Base-by-base conservation (phyloP, 257 asterid species). In the Gardenia jasminoides region DNA sequence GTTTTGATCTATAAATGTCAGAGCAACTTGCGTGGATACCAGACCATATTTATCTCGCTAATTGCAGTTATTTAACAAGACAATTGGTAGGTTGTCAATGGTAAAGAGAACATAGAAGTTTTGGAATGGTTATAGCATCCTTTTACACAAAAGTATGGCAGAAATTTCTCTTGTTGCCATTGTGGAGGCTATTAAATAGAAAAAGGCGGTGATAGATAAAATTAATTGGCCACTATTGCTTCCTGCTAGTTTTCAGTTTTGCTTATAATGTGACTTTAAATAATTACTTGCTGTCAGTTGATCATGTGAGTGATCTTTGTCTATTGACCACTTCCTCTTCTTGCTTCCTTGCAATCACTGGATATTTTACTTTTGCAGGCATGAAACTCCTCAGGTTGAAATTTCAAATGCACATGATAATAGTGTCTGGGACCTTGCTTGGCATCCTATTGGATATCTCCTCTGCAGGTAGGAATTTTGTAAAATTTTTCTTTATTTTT, bases 401-500 rank as follows among this genome's bases (percentile, higher is more conserved):
- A 91, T 96, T 70, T 83, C 88, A 77, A 93, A 88, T 84, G 99
- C 96, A 62, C 99, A 96, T 85, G 99, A 96, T 81, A 93, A 86
- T 84, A 91, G 99, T 83, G 98, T 96, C 28, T 96, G 97, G 94
- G 99, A 92, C 83, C 98, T 96, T 78, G 96, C 99, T 44, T 96
- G 99, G 99, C 99, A 96, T 90, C 99, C 99, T 43, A 93, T 90
- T 44, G 99, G 99, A 56, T 91, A 94, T 85, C 90, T 94, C 73
- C 97, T 94, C 76, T 91, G 98, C 98, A 94, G 99, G 99, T 94
- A 80, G 31, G 64, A 56, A 33, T 76, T 15, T 62, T 64, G 70
- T 10, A 41, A 28, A 43, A 11, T 3, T 28, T 67, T 41, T 65
- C 13, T 46, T 64, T 9, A 67, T 71, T 24, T 0, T 75, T 75